A percentile compares a stretch with the other conserved stretches of the same genome.
phyloP scores from a whole-genome alignment of 208 protist species.

The Crithidia bombi region DNA sequence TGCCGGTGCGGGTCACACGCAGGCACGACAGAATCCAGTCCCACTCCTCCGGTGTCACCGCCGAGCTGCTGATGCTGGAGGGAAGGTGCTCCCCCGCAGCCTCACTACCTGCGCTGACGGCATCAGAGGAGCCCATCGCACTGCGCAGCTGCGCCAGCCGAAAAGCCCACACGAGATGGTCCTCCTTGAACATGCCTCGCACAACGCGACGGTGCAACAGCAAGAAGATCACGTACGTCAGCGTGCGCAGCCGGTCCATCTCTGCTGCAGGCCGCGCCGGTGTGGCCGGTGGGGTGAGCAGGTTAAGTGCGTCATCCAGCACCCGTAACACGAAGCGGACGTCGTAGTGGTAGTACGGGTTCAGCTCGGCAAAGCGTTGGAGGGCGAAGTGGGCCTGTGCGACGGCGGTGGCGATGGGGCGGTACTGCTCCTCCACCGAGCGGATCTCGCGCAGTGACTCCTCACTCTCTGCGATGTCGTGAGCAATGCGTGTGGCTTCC shows the following conservation, averaged over 20 bases:
- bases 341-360: constrained; percentile 97
- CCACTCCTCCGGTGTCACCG: constrained; percentile 77
- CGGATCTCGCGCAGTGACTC: constrained; percentile 90
- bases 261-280: constrained; percentile 9
- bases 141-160: constrained; percentile 93
- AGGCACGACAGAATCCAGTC: constrained; percentile 42
- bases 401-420: constrained; percentile 91
- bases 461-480: constrained; percentile 93
- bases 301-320: constrained; percentile 81
- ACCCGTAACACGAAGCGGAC: constrained; percentile 96
- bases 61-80: constrained; percentile 11
- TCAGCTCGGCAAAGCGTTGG: constrained; percentile 92
- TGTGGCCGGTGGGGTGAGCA: constrained; percentile 37
- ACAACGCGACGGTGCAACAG: constrained; percentile 77
- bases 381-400: constrained; percentile 96
- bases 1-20: constrained; percentile 8
- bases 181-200: constrained; percentile 94
- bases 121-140: constrained; percentile 37
- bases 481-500: constrained; percentile 89
- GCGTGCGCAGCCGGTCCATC: constrained; percentile 34
- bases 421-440: constrained; percentile 87
- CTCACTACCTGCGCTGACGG: neutral
- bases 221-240: constrained; percentile 69
- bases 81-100: neutral
- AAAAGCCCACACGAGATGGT: constrained; percentile 95